Percentiles rank a stretch among this genome's conserved stretches.
These are phyloP conservation scores for Osmanthus fragrans DNA, from an alignment of 257 asterid genomes.

Conservation along the genomic window DNA sequence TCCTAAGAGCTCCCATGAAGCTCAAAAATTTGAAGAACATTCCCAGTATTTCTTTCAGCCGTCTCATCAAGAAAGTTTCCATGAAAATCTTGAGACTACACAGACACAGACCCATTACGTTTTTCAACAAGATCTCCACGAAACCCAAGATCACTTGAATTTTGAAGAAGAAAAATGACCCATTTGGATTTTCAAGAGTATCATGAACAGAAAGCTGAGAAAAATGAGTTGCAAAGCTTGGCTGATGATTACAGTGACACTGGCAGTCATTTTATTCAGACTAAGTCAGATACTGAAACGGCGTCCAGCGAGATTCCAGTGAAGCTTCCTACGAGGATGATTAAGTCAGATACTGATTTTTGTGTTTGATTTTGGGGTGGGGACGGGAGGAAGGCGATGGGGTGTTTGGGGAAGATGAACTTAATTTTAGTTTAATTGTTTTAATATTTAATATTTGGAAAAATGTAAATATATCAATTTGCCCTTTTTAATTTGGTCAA, in stretches of 20 bases:
- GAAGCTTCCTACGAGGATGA: conserved; percentile 50
- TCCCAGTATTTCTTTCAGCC: conserved; percentile 31
- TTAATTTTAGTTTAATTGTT: too few species aligned
- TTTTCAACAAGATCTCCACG: not conserved
- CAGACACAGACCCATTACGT: not conserved
- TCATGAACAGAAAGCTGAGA: conserved; percentile 25
- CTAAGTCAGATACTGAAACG: conserved; percentile 62
- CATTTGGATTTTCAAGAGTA: conserved; percentile 17
- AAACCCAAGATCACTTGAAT: not conserved
- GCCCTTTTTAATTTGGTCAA: too few species aligned
- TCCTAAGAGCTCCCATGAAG: conserved; percentile 14
- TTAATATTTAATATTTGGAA: too few species aligned
- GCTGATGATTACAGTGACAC: conserved; percentile 55
- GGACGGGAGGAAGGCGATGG: too few species aligned
- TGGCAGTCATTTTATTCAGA: conserved; percentile 39
- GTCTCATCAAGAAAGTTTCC: conserved; percentile 21
- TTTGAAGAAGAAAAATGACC: not conserved
- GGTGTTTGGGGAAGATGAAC: too few species aligned
- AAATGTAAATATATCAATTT: too few species aligned
- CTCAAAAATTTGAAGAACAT: conserved; percentile 26
- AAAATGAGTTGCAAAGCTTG: conserved; percentile 33
- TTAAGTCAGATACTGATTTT: too few species aligned
- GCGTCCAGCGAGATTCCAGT: conserved; percentile 46
- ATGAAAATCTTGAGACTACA: conserved; percentile 9
- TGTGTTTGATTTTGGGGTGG: too few species aligned